Evolutionary conservation across 805 yeast species (phyloP).

Genomic region (Millerozyma miso): DNA sequence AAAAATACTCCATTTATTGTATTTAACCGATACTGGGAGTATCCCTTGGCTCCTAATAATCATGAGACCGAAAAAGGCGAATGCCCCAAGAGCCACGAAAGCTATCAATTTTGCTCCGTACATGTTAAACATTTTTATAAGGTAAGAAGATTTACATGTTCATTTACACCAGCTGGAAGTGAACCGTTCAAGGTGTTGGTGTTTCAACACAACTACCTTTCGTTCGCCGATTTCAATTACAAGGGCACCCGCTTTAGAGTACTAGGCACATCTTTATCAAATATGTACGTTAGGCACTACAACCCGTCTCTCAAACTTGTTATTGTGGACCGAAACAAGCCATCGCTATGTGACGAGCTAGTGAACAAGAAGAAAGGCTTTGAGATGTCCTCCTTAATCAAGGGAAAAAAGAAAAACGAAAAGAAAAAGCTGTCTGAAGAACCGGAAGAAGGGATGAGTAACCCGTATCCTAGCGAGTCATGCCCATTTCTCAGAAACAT

Average conservation of each 20-base stretch:
- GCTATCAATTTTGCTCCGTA: slow-evolving; percentile 31
- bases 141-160: slow-evolving; percentile 25
- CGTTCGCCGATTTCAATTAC: slow-evolving; percentile 38
- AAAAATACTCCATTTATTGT: slow-evolving; percentile 31
- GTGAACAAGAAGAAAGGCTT: slow-evolving; percentile 26
- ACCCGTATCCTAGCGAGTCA: slow-evolving; percentile 29
- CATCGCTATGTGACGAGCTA: slow-evolving; percentile 32
- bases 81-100: slow-evolving; percentile 26
- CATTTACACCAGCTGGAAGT: slow-evolving; percentile 17
- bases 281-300: slow-evolving; percentile 24
- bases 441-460: slow-evolving; percentile 5
- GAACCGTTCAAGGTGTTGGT: slow-evolving; percentile 21
- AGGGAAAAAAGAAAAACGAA: slow-evolving; percentile 5
- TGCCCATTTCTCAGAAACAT: slow-evolving; percentile 20
- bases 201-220: slow-evolving; percentile 33
- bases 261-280: slow-evolving; percentile 30
- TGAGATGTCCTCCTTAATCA: slow-evolving; percentile 17
- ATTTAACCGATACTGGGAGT: slow-evolving; percentile 28
- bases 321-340: slow-evolving; percentile 29
- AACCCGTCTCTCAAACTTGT: slow-evolving; percentile 31
- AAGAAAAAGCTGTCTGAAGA: background rate
- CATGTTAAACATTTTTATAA: slow-evolving; percentile 22
- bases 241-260: slow-evolving; percentile 34
- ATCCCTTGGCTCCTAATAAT: slow-evolving; percentile 19
- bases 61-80: slow-evolving; percentile 9